phyloP scores from a whole-genome alignment of 805 yeast species.

The Kluyveromyces nonfermentans region DNA sequence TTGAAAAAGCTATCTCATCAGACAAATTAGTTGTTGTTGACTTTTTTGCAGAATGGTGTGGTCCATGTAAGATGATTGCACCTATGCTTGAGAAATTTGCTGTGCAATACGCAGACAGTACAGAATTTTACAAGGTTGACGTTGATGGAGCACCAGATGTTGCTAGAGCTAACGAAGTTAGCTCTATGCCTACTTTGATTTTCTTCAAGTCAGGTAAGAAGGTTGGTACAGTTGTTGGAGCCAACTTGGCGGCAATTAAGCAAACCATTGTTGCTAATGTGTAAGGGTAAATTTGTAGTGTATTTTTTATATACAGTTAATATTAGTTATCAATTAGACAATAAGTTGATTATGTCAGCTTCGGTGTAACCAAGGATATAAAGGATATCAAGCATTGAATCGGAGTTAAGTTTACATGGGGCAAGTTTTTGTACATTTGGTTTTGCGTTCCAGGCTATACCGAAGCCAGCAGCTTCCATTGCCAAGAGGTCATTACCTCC shows the following conservation, averaged over 20 bases:
- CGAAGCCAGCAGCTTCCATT: slow-evolving; percentile 89
- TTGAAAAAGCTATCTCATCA: slow-evolving; percentile 51
- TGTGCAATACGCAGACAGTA: slow-evolving; percentile 44
- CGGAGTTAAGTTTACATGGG: slow-evolving; percentile 70
- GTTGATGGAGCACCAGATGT: slow-evolving; percentile 76
- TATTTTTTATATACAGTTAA: not conserved
- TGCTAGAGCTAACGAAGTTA: slow-evolving; percentile 53
- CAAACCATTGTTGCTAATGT: slow-evolving; percentile 48
- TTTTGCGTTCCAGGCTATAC: slow-evolving; percentile 96
- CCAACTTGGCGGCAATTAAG: slow-evolving; percentile 78
- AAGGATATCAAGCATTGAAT: slow-evolving; percentile 62
- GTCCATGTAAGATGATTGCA: slow-evolving; percentile 96
- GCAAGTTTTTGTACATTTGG: slow-evolving; percentile 83
- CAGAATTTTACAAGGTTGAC: slow-evolving; percentile 72
- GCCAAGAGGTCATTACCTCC: slow-evolving; percentile 94
- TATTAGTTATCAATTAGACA: too few species aligned
- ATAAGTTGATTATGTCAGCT: slow-evolving; percentile 37
- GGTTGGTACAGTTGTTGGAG: slow-evolving; percentile 78
- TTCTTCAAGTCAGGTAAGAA: slow-evolving; percentile 78
- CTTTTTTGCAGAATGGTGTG: slow-evolving; percentile 97
- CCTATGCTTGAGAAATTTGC: slow-evolving; percentile 84
- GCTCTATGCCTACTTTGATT: slow-evolving; percentile 60
- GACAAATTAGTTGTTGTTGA: slow-evolving; percentile 83
- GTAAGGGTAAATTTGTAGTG: slow-evolving; percentile 26
- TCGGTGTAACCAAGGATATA: slow-evolving; percentile 73